A percentile compares a stretch with the other conserved stretches of the same genome.
Evolutionary conservation across 306 rosid species (phyloP).

Genomic region (Clitoria ternatea): DNA sequence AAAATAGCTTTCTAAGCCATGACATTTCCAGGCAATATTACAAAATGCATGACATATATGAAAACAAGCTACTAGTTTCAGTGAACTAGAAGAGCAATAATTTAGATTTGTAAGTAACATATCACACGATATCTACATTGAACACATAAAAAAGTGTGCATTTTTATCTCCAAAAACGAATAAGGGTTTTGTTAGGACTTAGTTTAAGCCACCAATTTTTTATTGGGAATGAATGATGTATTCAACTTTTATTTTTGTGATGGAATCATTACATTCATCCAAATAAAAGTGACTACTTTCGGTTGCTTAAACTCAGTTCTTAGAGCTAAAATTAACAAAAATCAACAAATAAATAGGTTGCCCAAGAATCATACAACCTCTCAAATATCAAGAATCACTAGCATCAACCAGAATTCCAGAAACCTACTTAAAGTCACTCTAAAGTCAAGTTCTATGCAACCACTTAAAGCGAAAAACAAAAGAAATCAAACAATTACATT

Average conservation of each 20-base stretch:
- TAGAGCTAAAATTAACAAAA: too few relatives aligned
- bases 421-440: background rate
- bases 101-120: background rate
- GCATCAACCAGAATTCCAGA: background rate
- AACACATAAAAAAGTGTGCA: background rate
- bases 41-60: slow-evolving; percentile 3
- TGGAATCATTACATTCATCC: too few relatives aligned
- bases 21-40: background rate
- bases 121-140: background rate
- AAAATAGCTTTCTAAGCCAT: slow-evolving; percentile 16
- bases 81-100: background rate
- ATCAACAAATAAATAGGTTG: background rate
- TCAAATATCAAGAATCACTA: background rate
- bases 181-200: too few relatives aligned
- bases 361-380: background rate
- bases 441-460: background rate
- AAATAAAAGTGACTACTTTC: too few relatives aligned
- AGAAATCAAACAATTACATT: background rate
- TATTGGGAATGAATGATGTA: too few relatives aligned
- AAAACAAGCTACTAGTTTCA: background rate
- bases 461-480: background rate
- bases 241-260: too few relatives aligned
- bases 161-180: background rate
- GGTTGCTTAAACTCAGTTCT: too few relatives aligned
- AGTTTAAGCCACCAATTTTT: too few relatives aligned